A percentile compares a stretch with the other conserved stretches of the same genome.
phyloP scores from a whole-genome alignment of 169 alveolate genomes.

The Cryptosporidium ryanae region DNA sequence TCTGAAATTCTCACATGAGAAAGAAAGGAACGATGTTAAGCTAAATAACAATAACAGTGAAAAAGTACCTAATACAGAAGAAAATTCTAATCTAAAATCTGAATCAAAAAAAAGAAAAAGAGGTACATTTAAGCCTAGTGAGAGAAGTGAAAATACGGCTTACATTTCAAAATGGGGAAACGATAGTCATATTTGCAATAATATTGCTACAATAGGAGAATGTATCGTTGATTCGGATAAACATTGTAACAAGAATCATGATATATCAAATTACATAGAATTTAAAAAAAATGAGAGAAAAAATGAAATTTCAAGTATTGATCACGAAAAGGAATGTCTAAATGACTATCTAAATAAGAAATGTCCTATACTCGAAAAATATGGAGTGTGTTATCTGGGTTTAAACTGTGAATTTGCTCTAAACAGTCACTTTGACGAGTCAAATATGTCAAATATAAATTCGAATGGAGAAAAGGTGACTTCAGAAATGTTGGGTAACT shows the following conservation, averaged over 20 bases:
- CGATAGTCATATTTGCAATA: conserved; percentile 4
- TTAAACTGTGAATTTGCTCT: conserved; percentile 50
- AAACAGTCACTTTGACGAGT: conserved; percentile 20
- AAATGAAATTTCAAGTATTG: too few relatives aligned
- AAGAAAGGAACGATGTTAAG: background rate
- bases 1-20: background rate
- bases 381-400: conserved; percentile 56
- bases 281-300: conserved; percentile 1
- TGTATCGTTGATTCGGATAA: background rate
- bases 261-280: conserved; percentile 12
- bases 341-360: background rate
- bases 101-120: conserved; percentile 35
- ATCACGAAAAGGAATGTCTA: background rate
- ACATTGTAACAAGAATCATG: conserved; percentile 26
- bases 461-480: conserved; percentile 57
- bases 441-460: conserved; percentile 27
- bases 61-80: background rate
- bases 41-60: background rate
- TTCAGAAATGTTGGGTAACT: conserved; percentile 2
- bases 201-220: conserved; percentile 40
- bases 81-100: background rate
- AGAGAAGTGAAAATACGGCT: conserved; percentile 26
- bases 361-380: conserved; percentile 46
- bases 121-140: conserved; percentile 51
- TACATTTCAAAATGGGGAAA: conserved; percentile 2